These are phyloP conservation scores for Trichoderma gamsii DNA, from an alignment of 495 filamentous ascomycete species.

Conservation along the genomic window DNA sequence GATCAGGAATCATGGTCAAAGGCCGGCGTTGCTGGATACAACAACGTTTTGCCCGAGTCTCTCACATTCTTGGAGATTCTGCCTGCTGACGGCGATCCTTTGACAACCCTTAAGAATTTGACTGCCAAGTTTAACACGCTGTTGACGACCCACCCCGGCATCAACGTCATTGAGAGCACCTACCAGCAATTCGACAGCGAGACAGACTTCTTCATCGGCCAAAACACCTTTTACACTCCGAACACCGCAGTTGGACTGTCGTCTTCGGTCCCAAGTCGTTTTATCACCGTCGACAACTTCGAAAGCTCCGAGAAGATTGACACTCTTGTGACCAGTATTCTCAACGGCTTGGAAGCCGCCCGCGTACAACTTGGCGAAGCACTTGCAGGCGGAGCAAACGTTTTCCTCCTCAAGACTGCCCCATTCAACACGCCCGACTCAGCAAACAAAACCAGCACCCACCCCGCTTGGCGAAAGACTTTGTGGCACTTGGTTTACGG, in stretches of 20 bases:
- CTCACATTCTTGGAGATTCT: neutral
- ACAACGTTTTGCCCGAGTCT: neutral
- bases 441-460: constrained; percentile 27
- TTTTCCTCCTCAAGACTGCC: constrained; percentile 16
- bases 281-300: neutral
- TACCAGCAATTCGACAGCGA: neutral
- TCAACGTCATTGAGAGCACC: neutral
- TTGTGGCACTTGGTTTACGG: constrained; percentile 26
- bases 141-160: neutral
- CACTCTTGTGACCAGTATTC: constrained; percentile 28
- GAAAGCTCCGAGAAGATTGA: neutral
- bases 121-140: neutral
- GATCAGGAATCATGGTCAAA: neutral
- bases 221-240: neutral
- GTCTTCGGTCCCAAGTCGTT: neutral
- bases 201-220: neutral
- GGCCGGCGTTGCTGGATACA: neutral
- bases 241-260: neutral
- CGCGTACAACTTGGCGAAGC: constrained; percentile 22
- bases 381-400: constrained; percentile 19
- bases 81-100: neutral
- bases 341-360: constrained; percentile 26
- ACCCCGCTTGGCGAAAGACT: constrained; percentile 36
- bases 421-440: constrained; percentile 30
- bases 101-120: neutral